Conservation (phyloP, 2,329 filamentous ascomycete genomes). For the Pezizomycotina sp. region DNA sequence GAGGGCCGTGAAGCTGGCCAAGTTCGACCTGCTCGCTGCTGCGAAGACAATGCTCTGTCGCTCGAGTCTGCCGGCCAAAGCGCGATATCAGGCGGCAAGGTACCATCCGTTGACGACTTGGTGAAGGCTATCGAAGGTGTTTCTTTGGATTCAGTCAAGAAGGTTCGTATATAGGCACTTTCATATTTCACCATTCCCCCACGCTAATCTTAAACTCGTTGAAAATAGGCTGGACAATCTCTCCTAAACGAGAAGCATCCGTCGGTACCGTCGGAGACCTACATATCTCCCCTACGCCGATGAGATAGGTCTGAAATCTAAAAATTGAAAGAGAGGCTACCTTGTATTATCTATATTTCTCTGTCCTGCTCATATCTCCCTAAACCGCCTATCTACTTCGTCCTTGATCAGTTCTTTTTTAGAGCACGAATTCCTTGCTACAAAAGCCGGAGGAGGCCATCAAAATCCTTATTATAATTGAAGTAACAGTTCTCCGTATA, state of each 20-base stretch:
- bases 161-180: slow-evolving; percentile 41
- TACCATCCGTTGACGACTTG: slow-evolving; percentile 67
- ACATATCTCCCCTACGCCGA: slow-evolving; percentile 80
- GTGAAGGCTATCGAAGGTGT: slow-evolving; percentile 66
- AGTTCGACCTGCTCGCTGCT: slow-evolving; percentile 75
- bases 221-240: slow-evolving; percentile 60
- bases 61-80: slow-evolving; percentile 72
- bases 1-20: slow-evolving; percentile 84
- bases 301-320: slow-evolving; percentile 93
- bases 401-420: slow-evolving; percentile 5
- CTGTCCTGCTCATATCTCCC: slow-evolving; percentile 5
- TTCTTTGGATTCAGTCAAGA: slow-evolving; percentile 67
- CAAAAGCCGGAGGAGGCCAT: too few relatives aligned
- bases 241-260: slow-evolving; percentile 75
- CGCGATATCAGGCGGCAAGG: slow-evolving; percentile 62
- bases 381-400: slow-evolving; percentile 1
- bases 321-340: too few relatives aligned
- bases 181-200: background rate
- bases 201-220: background rate
- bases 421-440: too few relatives aligned
- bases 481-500: slow-evolving; percentile 10
- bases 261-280: slow-evolving; percentile 85
- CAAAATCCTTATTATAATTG: slow-evolving; percentile 3
- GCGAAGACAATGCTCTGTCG: slow-evolving; percentile 62
- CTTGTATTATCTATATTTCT: too few relatives aligned